A percentile compares a stretch with the other conserved stretches of the same genome.
These are phyloP conservation scores for Candida easanensis DNA, from an alignment of 805 yeast species.

Conservation along the genomic window DNA sequence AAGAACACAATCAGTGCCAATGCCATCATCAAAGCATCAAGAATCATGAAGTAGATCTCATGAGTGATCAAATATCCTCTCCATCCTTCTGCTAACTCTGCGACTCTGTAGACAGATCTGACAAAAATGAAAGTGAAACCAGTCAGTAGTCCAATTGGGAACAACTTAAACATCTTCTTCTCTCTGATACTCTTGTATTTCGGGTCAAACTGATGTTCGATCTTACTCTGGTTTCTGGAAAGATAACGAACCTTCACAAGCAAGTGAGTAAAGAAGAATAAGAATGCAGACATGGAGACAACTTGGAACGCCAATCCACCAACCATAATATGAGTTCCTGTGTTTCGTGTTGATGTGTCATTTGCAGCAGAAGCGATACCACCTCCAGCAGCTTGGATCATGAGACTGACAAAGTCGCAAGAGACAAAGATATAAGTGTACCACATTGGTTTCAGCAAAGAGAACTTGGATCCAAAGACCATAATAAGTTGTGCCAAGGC, in stretches of 20 bases:
- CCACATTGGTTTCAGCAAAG: conserved; percentile 52
- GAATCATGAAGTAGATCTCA: conserved; percentile 55
- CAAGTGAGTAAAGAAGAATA: conserved; percentile 48
- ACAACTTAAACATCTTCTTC: conserved; percentile 35
- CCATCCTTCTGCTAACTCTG: conserved; percentile 75
- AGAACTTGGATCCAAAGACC: conserved; percentile 54
- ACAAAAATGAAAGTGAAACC: conserved; percentile 53
- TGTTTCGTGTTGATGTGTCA: conserved; percentile 16
- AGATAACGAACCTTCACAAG: conserved; percentile 36
- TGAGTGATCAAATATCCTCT: conserved; percentile 58
- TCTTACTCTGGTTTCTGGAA: conserved; percentile 22
- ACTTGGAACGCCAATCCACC: conserved; percentile 82
- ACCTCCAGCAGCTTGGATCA: conserved; percentile 76
- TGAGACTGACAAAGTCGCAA: conserved; percentile 62
- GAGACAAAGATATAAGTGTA: conserved; percentile 63
- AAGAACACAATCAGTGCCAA: conserved; percentile 46
- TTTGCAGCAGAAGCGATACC: conserved; percentile 46
- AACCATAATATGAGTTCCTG: conserved; percentile 64
- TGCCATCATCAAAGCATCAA: conserved; percentile 63
- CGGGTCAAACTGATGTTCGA: conserved; percentile 35
- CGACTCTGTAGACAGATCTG: conserved; percentile 70
- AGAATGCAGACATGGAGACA: conserved; percentile 59
- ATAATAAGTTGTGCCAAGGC: conserved; percentile 65
- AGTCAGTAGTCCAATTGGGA: conserved; percentile 43
- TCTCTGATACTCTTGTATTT: conserved; percentile 35